Percentiles rank a stretch among this genome's conserved stretches.
phyloP scores from a whole-genome alignment of 2,329 filamentous ascomycete species.

The Tolypocladium paradoxum region DNA sequence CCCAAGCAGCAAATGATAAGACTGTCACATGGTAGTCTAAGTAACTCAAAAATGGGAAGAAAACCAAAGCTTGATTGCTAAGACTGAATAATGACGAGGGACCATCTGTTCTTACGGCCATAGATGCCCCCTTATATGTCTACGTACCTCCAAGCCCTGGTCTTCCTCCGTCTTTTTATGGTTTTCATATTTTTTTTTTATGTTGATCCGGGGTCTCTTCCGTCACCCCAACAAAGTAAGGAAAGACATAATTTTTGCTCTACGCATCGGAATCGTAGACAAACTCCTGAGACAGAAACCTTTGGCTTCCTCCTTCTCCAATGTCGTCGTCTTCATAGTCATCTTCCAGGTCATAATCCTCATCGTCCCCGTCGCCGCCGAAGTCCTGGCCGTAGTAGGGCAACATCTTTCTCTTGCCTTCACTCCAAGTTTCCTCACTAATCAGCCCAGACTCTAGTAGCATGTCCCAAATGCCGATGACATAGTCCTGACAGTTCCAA shows the following conservation, averaged over 20 bases:
- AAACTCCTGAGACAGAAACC: neutral
- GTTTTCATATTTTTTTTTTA: no score
- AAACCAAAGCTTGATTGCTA: no score
- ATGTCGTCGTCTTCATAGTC: neutral
- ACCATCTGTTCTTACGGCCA: no score
- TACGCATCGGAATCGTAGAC: neutral
- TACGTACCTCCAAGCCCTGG: no score
- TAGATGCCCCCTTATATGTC: no score
- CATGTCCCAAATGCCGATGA: neutral
- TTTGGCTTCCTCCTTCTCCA: neutral
- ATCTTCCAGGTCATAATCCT: neutral
- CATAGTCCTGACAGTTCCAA: neutral
- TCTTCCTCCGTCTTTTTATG: no score
- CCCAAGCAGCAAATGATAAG: no score
- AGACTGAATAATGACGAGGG: no score
- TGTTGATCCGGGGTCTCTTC: no score
- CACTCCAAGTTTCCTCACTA: neutral
- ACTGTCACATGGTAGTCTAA: no score
- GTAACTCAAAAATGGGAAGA: no score
- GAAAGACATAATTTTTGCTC: neutral
- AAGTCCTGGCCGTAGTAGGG: neutral
- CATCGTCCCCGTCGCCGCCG: neutral
- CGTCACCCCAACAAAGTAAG: no score
- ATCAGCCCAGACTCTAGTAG: neutral
- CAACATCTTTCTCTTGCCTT: neutral